Conservation (phyloP, 192 early-diverging fungal species). For the Cladochytrium replicatum region DNA sequence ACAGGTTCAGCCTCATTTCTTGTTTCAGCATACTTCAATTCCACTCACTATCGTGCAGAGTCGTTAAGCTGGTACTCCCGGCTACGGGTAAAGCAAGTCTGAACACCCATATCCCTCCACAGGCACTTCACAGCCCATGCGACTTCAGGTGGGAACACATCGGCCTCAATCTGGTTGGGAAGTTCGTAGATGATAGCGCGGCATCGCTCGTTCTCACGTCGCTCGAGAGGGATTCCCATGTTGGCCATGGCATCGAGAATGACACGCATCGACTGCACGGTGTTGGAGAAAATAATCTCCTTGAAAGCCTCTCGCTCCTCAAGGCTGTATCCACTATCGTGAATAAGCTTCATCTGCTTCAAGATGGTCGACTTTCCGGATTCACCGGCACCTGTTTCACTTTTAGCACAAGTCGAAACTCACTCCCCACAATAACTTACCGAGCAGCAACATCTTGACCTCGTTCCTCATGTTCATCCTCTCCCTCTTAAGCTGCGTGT, state of each 20-base stretch:
- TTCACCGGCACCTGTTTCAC: conserved; percentile 74
- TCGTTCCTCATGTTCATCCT: not conserved
- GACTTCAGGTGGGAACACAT: conserved; percentile 69
- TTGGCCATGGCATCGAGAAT: conserved; percentile 90
- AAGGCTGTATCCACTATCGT: conserved; percentile 83
- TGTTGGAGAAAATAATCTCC: conserved; percentile 94
- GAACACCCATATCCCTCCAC: conserved; percentile 78
- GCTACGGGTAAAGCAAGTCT: conserved; percentile 65
- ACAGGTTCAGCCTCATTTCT: conserved; percentile 13
- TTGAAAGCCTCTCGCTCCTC: conserved; percentile 89
- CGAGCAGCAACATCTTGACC: conserved; percentile 5
- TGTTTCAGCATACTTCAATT: not conserved
- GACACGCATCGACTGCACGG: conserved; percentile 90
- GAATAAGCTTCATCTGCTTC: conserved; percentile 98
- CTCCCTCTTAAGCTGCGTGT: not conserved
- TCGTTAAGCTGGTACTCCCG: conserved; percentile 96
- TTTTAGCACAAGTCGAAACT: not conserved
- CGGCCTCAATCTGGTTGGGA: conserved; percentile 81
- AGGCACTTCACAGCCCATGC: conserved; percentile 69
- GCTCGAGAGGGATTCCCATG: conserved; percentile 64
- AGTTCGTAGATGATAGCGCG: conserved; percentile 65
- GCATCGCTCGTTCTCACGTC: conserved; percentile 59
- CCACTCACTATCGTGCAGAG: conserved; percentile 79
- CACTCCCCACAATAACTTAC: not conserved
- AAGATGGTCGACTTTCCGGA: conserved; percentile 96